phyloP scores from a whole-genome alignment of 208 protist species.

The Crithidia sp. region DNA sequence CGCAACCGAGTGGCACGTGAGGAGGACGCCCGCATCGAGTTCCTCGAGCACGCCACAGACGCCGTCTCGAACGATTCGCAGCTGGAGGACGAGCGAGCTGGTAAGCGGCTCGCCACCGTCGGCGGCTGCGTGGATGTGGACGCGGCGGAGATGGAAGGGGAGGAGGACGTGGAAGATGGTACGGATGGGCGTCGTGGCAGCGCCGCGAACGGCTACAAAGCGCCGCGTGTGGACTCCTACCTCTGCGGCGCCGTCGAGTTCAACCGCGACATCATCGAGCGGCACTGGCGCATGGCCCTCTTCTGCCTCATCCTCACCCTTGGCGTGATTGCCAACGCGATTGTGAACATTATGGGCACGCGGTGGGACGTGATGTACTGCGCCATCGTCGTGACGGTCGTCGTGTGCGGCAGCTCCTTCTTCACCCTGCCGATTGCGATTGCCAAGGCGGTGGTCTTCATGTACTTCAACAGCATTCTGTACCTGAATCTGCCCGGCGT shows the following conservation, averaged over 20 bases:
- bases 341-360: slow-evolving; percentile 28
- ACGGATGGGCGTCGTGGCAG: background rate
- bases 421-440: slow-evolving; percentile 38
- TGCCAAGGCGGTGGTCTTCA: slow-evolving; percentile 41
- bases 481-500: slow-evolving; percentile 58
- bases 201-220: slow-evolving; percentile 19
- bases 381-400: slow-evolving; percentile 12
- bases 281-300: slow-evolving; percentile 22
- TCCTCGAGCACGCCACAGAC: slow-evolving; percentile 16
- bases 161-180: background rate
- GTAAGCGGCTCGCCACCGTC: background rate
- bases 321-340: slow-evolving; percentile 22
- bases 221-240: slow-evolving; percentile 7
- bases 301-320: slow-evolving; percentile 34
- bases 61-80: background rate
- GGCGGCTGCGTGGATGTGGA: slow-evolving; percentile 1
- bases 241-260: slow-evolving; percentile 24
- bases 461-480: slow-evolving; percentile 36
- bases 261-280: slow-evolving; percentile 23
- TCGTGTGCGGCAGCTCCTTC: slow-evolving; percentile 26
- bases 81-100: background rate
- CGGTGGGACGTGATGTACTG: slow-evolving; percentile 24
- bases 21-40: slow-evolving; percentile 33
- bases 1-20: slow-evolving; percentile 47
- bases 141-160: background rate